Evolutionary conservation across 2,329 filamentous ascomycete genomes (phyloP).

Genomic region (Calonectria henricotiae): DNA sequence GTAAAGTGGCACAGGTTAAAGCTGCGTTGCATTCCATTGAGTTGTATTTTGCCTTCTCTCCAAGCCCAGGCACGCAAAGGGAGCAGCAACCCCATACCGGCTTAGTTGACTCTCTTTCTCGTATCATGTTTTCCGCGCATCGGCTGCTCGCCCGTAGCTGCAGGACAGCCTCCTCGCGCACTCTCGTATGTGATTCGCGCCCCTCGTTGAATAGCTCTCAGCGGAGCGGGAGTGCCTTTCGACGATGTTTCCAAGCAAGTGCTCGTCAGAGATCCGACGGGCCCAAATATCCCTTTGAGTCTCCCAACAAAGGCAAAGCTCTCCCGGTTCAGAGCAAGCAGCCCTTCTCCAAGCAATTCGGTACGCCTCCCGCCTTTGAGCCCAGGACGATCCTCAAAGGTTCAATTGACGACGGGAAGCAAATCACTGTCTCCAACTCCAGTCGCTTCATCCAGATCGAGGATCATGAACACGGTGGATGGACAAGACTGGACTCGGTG

Average conservation of each 20-base stretch:
- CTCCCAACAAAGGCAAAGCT: constrained; percentile 31
- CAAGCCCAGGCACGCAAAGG: constrained; percentile 2
- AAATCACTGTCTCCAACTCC: constrained; percentile 51
- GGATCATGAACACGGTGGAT: constrained; percentile 42
- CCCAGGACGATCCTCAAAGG: constrained; percentile 31
- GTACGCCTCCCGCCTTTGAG: constrained; percentile 40
- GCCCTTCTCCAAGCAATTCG: constrained; percentile 37
- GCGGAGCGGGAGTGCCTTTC: constrained; percentile 13
- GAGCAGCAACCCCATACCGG: background rate
- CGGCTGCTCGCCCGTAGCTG: constrained; percentile 36
- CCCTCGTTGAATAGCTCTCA: constrained; percentile 11
- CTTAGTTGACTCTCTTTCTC: background rate
- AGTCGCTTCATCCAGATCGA: constrained; percentile 52
- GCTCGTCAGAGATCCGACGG: constrained; percentile 30
- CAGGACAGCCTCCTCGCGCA: constrained; percentile 29
- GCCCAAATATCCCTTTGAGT: constrained; percentile 33
- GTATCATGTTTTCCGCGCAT: constrained; percentile 42
- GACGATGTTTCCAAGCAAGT: constrained; percentile 42
- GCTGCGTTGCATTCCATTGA: constrained; percentile 1
- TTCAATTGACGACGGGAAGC: constrained; percentile 23
- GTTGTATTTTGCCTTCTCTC: constrained; percentile 1
- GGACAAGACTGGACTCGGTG: constrained; percentile 50
- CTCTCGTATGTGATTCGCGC: constrained; percentile 12
- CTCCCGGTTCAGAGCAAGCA: background rate
- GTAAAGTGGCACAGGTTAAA: constrained; percentile 16